Base-by-base conservation (phyloP, 2,329 filamentous ascomycete genomes). In the Xylariaceae sp. region DNA sequence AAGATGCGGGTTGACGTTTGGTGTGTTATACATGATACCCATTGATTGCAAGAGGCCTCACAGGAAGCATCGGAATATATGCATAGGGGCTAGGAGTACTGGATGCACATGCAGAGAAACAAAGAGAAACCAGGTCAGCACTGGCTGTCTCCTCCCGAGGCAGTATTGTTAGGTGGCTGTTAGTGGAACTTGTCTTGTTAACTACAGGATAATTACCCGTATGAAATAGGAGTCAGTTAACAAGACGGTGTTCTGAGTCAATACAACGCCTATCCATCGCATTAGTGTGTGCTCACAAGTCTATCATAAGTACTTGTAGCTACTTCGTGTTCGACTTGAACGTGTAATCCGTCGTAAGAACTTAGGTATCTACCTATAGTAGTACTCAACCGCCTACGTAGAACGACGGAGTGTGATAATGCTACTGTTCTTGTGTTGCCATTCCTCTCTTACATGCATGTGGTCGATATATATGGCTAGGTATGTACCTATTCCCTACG, bases 11-110 rank as follows among this genome's bases (percentile, higher is more conserved):
- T 56, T n/a, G 34, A 47, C 48, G 18, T 30, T 44, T 30, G 23
- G 53, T 54, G 34, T 52, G 50, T 49, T 58, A 48, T 60, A 35
- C 56, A 60, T 55, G 60, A 64, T 64, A 64, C 60, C 60, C 62
- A 62, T 48, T 51, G 48, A 51, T 49, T 48, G 6, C 11, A 44
- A 45, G 30, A 58, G 18, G 44, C 44, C 39, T 55, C 45, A 34
- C 55, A 11, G 47, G n/a, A 45, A 49, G 35, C 49, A 53, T 47
- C 18, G 53, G 53, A 51, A 52, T 47, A 41, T 17, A 11, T 17
- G 50, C 34, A 53, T 48, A 30, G 18, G 35, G 41, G 39, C n/a
- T 9, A 39, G 2, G 13, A 18, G 13, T 51, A 15, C n/a, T 47
- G 47, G 37, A 23, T 37, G 45, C 5, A 35, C 13, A 45, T 18